These are phyloP conservation scores for Capronia americana DNA, from an alignment of 2,329 filamentous ascomycete species.

Conservation along the genomic window DNA sequence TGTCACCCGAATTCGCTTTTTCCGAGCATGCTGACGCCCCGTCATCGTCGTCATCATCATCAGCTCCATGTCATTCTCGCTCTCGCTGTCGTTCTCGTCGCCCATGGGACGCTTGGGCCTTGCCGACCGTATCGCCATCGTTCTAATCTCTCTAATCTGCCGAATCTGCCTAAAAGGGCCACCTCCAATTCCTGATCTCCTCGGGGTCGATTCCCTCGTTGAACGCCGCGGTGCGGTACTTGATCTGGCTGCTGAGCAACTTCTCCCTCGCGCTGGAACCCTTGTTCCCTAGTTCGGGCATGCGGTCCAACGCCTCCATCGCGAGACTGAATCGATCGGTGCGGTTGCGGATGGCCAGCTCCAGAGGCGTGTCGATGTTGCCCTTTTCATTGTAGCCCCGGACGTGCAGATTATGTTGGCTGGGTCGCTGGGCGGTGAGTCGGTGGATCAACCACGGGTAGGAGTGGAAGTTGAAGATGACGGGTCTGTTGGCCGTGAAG, in stretches of 20 bases:
- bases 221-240: constrained; percentile 68
- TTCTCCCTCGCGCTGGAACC: constrained; percentile 67
- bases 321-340: constrained; percentile 79
- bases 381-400: constrained; percentile 82
- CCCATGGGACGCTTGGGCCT: background rate
- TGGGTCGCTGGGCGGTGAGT: constrained; percentile 75
- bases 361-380: constrained; percentile 81
- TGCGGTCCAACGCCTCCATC: constrained; percentile 75
- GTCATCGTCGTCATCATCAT: background rate
- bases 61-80: background rate
- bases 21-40: background rate
- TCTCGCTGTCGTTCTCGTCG: background rate
- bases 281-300: constrained; percentile 67
- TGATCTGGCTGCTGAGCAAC: constrained; percentile 69
- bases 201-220: constrained; percentile 74
- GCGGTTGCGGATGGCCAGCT: constrained; percentile 77
- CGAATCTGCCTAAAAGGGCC: constrained; percentile 54
- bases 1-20: background rate
- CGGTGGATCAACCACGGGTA: constrained; percentile 82
- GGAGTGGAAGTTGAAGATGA: constrained; percentile 85
- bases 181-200: constrained; percentile 69
- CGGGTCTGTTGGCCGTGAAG: constrained; percentile 74
- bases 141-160: background rate
- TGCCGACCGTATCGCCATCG: background rate
- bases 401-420: constrained; percentile 72